Evolutionary conservation across 169 alveolate species (phyloP), one percentile per base, ranked within the genome.

Genomic region (Miamiensis avidus): DNA sequence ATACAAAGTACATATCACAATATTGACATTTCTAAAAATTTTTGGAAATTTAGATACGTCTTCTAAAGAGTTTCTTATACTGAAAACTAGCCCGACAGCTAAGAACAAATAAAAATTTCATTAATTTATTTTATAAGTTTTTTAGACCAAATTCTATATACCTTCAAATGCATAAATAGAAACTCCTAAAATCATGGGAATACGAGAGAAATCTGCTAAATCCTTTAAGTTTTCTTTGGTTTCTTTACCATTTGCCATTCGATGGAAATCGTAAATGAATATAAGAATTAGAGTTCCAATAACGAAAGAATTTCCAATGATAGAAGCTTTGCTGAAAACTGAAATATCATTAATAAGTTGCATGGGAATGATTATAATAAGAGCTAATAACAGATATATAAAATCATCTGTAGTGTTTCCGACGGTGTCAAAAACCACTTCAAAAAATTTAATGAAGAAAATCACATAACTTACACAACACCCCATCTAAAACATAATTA

Each of bases 141-240:
- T n/a, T n/a, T n/a, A n/a, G n/a, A n/a, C n/a, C n/a, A n/a, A n/a
- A n/a, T n/a, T n/a, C n/a, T n/a, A n/a, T n/a, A n/a, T n/a, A n/a
- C n/a, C n/a, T 29, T 79, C 84, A 65, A 79, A 79, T 4, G 84
- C 31, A 79, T 79, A 79, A 79, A 79, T 79, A 15, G 84, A 79
- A 16, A 64, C 76, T 34, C 84, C 84, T n/a, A 79, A 49, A 65
- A 79, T 79, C 76, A 79, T 49, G 20, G 84, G 77, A 65, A 79
- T 65, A 28, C 76, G 27, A 11, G 34, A n/a, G 29, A 79, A 79
- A 49, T 34, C 33, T 28, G 64, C 34, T 0, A 33, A 34, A 79
- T 79, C 76, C 29, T 79, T 28, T 16, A 64, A 79, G 16, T 79
- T 49, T 20, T 72, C 65, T 4, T 26, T 28, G 64, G 29, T 49